Evolutionary conservation across 768 basidiomycete species (phyloP).

Genomic region (Podaxis sp.): DNA sequence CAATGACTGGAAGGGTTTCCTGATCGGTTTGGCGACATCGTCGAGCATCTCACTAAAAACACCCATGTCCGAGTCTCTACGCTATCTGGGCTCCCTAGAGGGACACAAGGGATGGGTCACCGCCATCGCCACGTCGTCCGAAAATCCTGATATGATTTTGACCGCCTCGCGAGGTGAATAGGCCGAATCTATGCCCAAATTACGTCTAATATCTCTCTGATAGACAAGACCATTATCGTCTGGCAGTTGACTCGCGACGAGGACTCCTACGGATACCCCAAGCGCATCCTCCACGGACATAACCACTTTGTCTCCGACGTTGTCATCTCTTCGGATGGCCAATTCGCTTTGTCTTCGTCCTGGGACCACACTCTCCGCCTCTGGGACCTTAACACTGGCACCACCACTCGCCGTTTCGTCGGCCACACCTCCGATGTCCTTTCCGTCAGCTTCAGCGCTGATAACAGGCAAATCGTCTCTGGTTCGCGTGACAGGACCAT

Average conservation of each 20-base stretch:
- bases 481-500: conserved; percentile 96
- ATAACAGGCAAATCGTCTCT: conserved; percentile 99
- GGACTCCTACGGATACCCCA: conserved; percentile 91
- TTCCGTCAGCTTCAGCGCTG: conserved; percentile 98
- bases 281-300: conserved; percentile 96
- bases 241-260: conserved; percentile 97
- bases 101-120: conserved; percentile 99
- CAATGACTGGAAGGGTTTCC: conserved; percentile 15
- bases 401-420: conserved; percentile 95
- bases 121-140: conserved; percentile 95
- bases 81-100: conserved; percentile 87
- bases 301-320: conserved; percentile 99
- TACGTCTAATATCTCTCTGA: conserved; percentile 25
- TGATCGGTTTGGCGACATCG: conserved; percentile 31
- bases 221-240: conserved; percentile 99
- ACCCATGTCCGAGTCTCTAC: conserved; percentile 79
- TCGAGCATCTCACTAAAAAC: conserved; percentile 29
- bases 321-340: conserved; percentile 98
- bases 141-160: conserved; percentile 99
- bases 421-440: conserved; percentile 98
- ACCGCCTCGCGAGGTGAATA: conserved; percentile 90
- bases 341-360: conserved; percentile 97
- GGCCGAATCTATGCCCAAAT: conserved; percentile 21
- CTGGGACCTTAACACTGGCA: conserved; percentile 98
- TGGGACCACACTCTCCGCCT: conserved; percentile 99